Conservation (phyloP, 768 basidiomycete genomes). For the Psilocybe tampanensis region DNA sequence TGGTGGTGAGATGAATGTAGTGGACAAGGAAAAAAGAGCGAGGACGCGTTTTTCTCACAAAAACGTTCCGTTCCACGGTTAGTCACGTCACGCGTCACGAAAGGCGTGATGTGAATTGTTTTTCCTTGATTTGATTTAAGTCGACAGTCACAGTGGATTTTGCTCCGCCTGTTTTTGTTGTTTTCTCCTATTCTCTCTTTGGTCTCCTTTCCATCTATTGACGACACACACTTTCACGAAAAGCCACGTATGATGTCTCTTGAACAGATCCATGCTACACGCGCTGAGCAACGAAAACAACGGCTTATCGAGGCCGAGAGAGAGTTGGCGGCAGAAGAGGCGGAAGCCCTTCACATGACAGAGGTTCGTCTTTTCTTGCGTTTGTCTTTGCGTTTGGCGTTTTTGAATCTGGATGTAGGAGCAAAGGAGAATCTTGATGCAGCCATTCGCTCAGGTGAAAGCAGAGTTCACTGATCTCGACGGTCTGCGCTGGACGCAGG, state of each 20-base stretch:
- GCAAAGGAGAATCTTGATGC: slow-evolving; percentile 38
- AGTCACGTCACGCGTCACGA: slow-evolving; percentile 21
- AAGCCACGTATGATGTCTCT: slow-evolving; percentile 8
- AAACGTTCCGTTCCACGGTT: slow-evolving; percentile 25
- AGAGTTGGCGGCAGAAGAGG: slow-evolving; percentile 55
- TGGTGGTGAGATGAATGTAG: slow-evolving; percentile 3
- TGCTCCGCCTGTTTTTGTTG: neutral
- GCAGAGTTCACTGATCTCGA: slow-evolving; percentile 66
- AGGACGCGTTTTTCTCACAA: slow-evolving; percentile 31
- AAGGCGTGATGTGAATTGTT: neutral
- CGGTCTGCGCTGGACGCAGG: slow-evolving; percentile 52
- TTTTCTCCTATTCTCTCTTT: slow-evolving; percentile 3
- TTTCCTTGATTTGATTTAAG: neutral
- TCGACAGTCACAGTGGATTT: too few relatives aligned
- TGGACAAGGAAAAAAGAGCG: slow-evolving; percentile 12
- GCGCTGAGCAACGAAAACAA: slow-evolving; percentile 50
- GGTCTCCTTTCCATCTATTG: neutral
- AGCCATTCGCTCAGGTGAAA: slow-evolving; percentile 57
- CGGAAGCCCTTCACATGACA: slow-evolving; percentile 58
- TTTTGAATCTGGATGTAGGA: slow-evolving; percentile 31
- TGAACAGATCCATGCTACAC: slow-evolving; percentile 26
- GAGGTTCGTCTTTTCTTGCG: slow-evolving; percentile 47
- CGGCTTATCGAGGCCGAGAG: slow-evolving; percentile 50
- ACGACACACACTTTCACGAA: neutral
- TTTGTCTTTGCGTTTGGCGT: neutral